Evolutionary conservation across 179 eudicot species (phyloP), one percentile per base, ranked within the genome.

Genomic region (Vitellaria paradoxa): DNA sequence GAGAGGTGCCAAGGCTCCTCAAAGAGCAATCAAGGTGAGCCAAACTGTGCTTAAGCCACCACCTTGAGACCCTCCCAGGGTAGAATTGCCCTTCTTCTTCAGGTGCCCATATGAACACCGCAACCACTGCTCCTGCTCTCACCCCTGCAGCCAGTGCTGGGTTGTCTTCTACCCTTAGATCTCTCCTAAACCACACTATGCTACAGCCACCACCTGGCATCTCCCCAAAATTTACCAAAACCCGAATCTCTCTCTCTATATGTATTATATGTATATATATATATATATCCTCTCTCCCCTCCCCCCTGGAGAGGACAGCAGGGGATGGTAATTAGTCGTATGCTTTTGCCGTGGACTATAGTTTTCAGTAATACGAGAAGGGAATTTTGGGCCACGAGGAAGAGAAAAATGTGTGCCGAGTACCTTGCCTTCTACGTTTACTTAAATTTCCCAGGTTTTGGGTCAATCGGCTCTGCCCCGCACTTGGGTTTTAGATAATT

Each of bases 151-250:
- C 82, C 37, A 96, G 60, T 4, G 99, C 99, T 49, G 99, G 99
- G 76, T 96, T 96, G 77, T 96, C 99, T 70, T 96, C 99, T 0
- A 96, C 89, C 77, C 99, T 89, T 26, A 96, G 86, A 89, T 96
- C 99, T 78, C 98, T 93, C 74, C 99, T 93, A 21, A 96, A 87
- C 99, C 99, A 96, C n/a, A 96, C 99, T 88, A 96, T 88, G 77
- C 90, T 96, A 78, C 98, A 82, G 46, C 89, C 88, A 60, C 84
- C 82, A 10, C 63, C 63, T 8, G 86, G 64, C 93, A 86, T 89
- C 80, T 77, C 60, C 76, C 47, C 56, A 30, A 70, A n/a, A 5
- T 72, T 60, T 40, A 13, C 75, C 60, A 64, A 73, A 30, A 7
- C 76, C 65, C 72, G 65, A n/a, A 49, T 18, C 62, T 12, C 63